Evolutionary conservation across 371 early-diverging fungal genomes (phyloP).

Genomic region (Mortierella sp.): DNA sequence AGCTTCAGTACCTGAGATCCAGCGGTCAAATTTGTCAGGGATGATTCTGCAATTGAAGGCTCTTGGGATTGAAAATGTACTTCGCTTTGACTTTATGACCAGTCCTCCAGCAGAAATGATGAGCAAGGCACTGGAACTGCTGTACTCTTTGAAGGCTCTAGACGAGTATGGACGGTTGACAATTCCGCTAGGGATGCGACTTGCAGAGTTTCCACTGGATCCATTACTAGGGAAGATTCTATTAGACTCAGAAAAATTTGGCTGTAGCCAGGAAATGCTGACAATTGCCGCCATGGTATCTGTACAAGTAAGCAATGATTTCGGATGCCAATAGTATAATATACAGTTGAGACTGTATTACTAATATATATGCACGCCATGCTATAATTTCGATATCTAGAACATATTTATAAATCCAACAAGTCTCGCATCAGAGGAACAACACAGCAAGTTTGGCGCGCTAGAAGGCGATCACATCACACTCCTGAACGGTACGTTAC

Average conservation of each 20-base stretch:
- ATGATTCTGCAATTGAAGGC: slow-evolving; percentile 92
- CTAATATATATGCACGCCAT: not conserved
- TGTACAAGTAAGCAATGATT: slow-evolving; percentile 67
- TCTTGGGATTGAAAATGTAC: slow-evolving; percentile 92
- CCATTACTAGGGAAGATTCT: slow-evolving; percentile 82
- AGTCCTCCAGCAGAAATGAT: slow-evolving; percentile 75
- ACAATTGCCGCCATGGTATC: slow-evolving; percentile 88
- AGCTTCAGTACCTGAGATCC: slow-evolving; percentile 95
- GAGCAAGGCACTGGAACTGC: slow-evolving; percentile 59
- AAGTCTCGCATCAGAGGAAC: slow-evolving; percentile 67
- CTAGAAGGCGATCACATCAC: slow-evolving; percentile 90
- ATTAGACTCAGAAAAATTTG: slow-evolving; percentile 72
- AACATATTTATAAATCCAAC: slow-evolving; percentile 74
- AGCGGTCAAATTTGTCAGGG: slow-evolving; percentile 90
- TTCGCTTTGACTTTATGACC: slow-evolving; percentile 90
- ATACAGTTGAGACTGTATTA: not conserved
- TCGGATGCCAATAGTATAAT: not conserved
- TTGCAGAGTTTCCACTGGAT: slow-evolving; percentile 88
- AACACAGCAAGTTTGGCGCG: slow-evolving; percentile 80
- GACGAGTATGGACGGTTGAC: slow-evolving; percentile 79
- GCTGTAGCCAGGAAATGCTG: slow-evolving; percentile 83
- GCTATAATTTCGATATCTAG: slow-evolving; percentile 19
- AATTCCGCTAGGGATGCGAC: slow-evolving; percentile 79
- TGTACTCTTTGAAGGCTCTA: slow-evolving; percentile 61
- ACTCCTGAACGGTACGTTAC: slow-evolving; percentile 70